These are phyloP conservation scores for Platanthera guangdongensis DNA, from an alignment of 106 monocot species.

Conservation along the genomic window DNA sequence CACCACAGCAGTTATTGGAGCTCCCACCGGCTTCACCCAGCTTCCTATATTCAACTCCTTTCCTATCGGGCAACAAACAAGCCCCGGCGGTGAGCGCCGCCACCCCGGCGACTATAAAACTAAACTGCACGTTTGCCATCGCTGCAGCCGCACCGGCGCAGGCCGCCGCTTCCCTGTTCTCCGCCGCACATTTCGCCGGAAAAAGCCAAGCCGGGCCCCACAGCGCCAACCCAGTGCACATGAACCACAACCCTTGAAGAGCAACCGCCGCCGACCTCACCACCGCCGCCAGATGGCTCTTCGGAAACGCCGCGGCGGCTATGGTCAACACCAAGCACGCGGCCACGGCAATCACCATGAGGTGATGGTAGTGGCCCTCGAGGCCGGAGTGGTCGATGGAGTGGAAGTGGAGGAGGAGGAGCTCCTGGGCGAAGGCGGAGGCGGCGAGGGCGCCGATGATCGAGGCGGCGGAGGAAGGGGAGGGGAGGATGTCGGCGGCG, in stretches of 20 bases:
- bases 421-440: constrained; percentile 57
- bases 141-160: background rate
- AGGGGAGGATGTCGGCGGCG: constrained; percentile 18
- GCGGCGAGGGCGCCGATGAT: constrained; percentile 38
- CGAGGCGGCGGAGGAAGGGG: background rate
- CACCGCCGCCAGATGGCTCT: constrained; percentile 33
- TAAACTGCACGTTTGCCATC: constrained; percentile 10
- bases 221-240: background rate
- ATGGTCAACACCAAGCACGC: constrained; percentile 24
- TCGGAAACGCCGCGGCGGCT: constrained; percentile 1
- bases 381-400: constrained; percentile 59
- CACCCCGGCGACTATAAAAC: constrained; percentile 6
- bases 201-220: constrained; percentile 8
- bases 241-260: constrained; percentile 56
- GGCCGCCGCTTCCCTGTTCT: background rate
- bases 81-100: background rate
- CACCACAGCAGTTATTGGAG: background rate
- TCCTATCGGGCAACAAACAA: constrained; percentile 3
- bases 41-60: constrained; percentile 5
- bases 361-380: constrained; percentile 80
- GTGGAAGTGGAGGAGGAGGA: constrained; percentile 65
- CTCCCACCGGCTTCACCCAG: background rate
- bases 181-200: background rate
- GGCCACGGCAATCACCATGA: constrained; percentile 40
- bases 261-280: constrained; percentile 44